Evolutionary conservation across 2,329 filamentous ascomycete species (phyloP).

Genomic region (Xylaria sp.): DNA sequence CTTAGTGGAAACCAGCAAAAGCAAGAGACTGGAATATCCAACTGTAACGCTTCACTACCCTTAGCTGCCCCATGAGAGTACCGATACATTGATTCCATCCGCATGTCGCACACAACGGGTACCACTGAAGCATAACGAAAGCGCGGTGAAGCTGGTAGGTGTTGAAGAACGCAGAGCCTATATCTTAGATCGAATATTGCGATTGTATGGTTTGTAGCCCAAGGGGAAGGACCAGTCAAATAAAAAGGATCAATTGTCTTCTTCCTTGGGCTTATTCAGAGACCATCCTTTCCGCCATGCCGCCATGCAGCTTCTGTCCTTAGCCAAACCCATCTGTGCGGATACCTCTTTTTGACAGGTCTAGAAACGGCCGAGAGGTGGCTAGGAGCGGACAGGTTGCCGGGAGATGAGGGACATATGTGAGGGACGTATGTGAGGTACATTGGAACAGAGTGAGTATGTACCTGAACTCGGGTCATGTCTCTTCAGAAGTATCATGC

Average conservation of each 20-base stretch:
- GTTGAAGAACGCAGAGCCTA: background rate
- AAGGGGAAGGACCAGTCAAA: background rate
- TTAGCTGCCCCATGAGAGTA: background rate
- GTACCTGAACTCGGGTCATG: conserved; percentile 32
- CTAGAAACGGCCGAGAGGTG: background rate
- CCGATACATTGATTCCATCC: background rate
- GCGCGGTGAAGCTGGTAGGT: background rate
- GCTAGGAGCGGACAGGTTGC: background rate
- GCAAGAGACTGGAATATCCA: background rate
- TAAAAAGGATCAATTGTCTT: background rate
- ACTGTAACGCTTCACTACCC: background rate
- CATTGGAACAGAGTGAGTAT: conserved; percentile 14
- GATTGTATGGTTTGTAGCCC: background rate
- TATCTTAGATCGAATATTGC: background rate
- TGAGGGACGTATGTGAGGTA: conserved; percentile 13
- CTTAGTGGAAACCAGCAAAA: background rate
- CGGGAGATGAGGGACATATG: background rate
- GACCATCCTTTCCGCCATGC: background rate
- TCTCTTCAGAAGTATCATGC: conserved; percentile 9
- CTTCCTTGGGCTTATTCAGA: background rate
- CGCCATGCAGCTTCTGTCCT: background rate
- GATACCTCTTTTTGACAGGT: conserved; percentile 16
- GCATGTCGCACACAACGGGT: background rate
- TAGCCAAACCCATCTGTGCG: background rate
- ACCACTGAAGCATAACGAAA: background rate